Evolutionary conservation across 2,329 filamentous ascomycete genomes (phyloP).

Genomic region (Arthrobotrys sinensis): DNA sequence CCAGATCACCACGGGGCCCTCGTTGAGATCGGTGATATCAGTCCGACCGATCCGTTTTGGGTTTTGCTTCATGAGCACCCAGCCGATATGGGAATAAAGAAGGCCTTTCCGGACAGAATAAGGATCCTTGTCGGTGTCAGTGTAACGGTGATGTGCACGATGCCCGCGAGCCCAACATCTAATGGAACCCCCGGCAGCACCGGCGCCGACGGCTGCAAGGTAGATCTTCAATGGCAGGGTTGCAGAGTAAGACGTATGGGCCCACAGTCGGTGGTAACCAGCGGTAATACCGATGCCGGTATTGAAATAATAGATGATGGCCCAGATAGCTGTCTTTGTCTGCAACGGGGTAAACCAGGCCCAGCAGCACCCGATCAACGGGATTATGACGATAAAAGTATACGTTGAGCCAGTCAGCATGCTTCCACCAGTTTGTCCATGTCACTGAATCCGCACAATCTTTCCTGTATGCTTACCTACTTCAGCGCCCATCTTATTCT

Average conservation of each 20-base stretch:
- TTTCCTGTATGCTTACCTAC: no score
- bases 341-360: slow-evolving; percentile 84
- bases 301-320: slow-evolving; percentile 85
- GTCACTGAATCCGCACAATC: no score
- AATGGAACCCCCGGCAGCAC: slow-evolving; percentile 87
- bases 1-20: slow-evolving; percentile 87
- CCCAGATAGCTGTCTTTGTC: slow-evolving; percentile 79
- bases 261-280: slow-evolving; percentile 87
- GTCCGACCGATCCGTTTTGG: slow-evolving; percentile 89
- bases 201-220: slow-evolving; percentile 84
- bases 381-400: slow-evolving; percentile 84
- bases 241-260: slow-evolving; percentile 86
- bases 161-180: slow-evolving; percentile 92
- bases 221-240: slow-evolving; percentile 83
- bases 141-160: slow-evolving; percentile 90
- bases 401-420: slow-evolving; percentile 94
- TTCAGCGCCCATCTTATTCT: no score
- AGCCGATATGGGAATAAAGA: slow-evolving; percentile 86
- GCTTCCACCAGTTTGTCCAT: slow-evolving; percentile 87
- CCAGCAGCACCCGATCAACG: slow-evolving; percentile 79
- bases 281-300: slow-evolving; percentile 85
- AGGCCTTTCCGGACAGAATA: slow-evolving; percentile 92
- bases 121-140: slow-evolving; percentile 91
- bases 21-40: slow-evolving; percentile 89
- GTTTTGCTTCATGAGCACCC: slow-evolving; percentile 96